Evolutionary conservation across 2,329 filamentous ascomycete species (phyloP), one percentile per base, ranked within the genome.

Genomic region (Polytolypa hystricis): DNA sequence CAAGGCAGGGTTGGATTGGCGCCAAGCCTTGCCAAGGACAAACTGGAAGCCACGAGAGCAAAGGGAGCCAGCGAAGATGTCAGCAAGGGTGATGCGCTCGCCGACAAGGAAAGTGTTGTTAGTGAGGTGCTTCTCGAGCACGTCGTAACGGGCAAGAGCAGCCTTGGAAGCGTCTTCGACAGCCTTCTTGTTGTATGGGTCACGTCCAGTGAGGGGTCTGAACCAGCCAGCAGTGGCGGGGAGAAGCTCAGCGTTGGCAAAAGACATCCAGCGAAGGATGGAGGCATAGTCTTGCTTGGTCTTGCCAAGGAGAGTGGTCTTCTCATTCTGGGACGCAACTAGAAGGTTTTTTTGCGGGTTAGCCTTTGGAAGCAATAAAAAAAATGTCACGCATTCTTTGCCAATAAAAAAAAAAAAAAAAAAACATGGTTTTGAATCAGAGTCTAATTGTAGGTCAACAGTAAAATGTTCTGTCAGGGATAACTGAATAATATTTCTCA

Each of bases 251-350:
- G 68, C 63, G 79, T 96, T 98, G 77, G 81, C 83, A 70, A 80
- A 96, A 49, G 89, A 96, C 81, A 95, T 79, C 91, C 91, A 98
- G 69, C 83, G 84, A 62, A 98, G 74, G 66, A 98, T 98, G 52
- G 87, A 87, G 55, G 91, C 91, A 67, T 96, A 89, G 79, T 98
- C 91, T 74, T 98, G 89, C 82, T 98, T 98, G 71, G 87, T 98
- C 81, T 96, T 96, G 61, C 91, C 91, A 55, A 98, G 79, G 50
- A 98, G 86, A 53, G 86, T 93, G 56, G 91, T 98, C 82, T 96
- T 96, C 81, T 96, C 91, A 67, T 98, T 98, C 72, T 98, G 91
- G 54, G 91, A 96, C 57, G 91, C 86, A 63, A 98, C 91, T 96
- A 32, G 16, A 16, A 14, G 8, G 12, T 28, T 26, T 21, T 10